Evolutionary conservation across 805 yeast species (phyloP), one percentile per base, ranked within the genome.

Genomic region (Kodamaea nitidulidarum): DNA sequence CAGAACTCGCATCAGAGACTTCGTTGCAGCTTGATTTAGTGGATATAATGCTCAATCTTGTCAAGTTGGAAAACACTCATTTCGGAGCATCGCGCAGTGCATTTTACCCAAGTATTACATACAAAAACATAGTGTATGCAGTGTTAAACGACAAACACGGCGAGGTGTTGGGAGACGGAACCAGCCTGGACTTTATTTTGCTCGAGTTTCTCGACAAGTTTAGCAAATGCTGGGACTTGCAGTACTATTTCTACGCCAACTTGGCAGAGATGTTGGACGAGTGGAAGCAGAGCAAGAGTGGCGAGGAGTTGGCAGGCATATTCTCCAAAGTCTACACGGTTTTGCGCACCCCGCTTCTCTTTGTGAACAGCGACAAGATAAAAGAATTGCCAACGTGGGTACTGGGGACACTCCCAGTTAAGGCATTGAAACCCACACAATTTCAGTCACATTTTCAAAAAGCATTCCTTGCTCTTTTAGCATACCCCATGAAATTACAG

Each of bases 371-470:
- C 32, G 67, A 64, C 20, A 64, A 63, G 30, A 48, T 58, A 15
- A 63, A 65, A 49, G 54, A 51, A 15, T 39, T 39, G 6, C 50
- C 50, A 12, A 53, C 57, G 7, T 54, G 54, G 50, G 65, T 36
- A 47, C 61, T 41, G 55, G 65, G 41, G 50, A 61, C 37, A 61
- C 59, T 70, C 33, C 66, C 68, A 1, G 58, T 66, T 6, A 47
- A 63, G 10, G 67, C 67, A 16, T 58, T 58, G 42, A 70, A 69
- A 46, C 44, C 55, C 4, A 46, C 63, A 3, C 53, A 71, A 30
- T 88, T 81, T 58, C 80, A 78, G 54, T 54, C 76, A 1, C 75
- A 78, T 18, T 82, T 84, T 55, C 95, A 90, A 55, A 76, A 74
- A 42, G 73, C 79, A 18, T 81, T 95, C 80, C 57, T 85, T 9